These are phyloP conservation scores for Ambrosia artemisiifolia DNA, from an alignment of 129 eudicot species.

Conservation along the genomic window DNA sequence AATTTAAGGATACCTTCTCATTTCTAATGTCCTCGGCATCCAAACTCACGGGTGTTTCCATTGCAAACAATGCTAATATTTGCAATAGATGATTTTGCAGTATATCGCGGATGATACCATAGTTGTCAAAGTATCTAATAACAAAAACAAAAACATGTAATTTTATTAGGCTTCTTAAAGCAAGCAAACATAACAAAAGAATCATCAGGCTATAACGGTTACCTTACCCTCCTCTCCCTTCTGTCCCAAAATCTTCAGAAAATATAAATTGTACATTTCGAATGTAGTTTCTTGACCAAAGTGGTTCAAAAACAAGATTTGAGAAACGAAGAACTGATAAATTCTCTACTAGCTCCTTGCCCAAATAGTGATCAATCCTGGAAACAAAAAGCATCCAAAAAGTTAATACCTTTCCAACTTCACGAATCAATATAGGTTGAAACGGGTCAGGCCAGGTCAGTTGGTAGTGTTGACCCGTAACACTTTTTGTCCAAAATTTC, in stretches of 20 bases:
- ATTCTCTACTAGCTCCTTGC: constrained; percentile 60
- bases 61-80: constrained; percentile 85
- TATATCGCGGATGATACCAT: constrained; percentile 89
- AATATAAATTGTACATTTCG: constrained; percentile 88
- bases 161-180: not conserved
- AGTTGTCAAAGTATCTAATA: constrained; percentile 78
- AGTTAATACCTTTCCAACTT: not conserved
- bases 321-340: constrained; percentile 86
- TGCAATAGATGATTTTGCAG: constrained; percentile 97
- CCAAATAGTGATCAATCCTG: constrained; percentile 96
- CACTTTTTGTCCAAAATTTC: not conserved
- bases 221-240: constrained; percentile 95
- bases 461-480: not conserved
- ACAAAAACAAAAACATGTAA: not conserved
- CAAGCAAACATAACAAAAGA: not conserved
- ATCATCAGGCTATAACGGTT: not conserved
- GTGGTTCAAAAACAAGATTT: constrained; percentile 92
- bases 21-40: constrained; percentile 91
- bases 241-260: constrained; percentile 96
- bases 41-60: constrained; percentile 97
- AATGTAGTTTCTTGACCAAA: constrained; percentile 94
- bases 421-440: not conserved
- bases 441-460: not conserved
- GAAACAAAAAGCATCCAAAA: not conserved
- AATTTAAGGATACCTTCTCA: constrained; percentile 63